Evolutionary conservation across 495 filamentous ascomycete species (phyloP).

Genomic region (Letharia lupina): DNA sequence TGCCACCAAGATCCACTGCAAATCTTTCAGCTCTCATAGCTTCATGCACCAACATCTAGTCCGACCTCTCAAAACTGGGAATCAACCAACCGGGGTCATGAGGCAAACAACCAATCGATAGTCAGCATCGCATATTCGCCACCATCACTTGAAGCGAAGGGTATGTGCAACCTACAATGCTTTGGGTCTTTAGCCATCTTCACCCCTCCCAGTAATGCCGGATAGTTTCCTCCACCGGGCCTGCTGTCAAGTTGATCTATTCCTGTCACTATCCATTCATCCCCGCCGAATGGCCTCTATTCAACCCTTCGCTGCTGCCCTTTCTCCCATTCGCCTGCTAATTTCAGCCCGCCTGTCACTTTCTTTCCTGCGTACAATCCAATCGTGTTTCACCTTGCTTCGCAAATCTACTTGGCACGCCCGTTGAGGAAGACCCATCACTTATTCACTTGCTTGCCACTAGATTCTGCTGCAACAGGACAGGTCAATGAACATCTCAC

Average conservation of each 20-base stretch:
- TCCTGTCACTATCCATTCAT: constrained; percentile 3
- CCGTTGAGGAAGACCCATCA: constrained; percentile 4
- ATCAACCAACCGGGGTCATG: background rate
- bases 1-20: constrained; percentile 2
- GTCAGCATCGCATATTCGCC: constrained; percentile 13
- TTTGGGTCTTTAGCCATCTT: background rate
- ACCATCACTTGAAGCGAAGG: constrained; percentile 17
- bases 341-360: constrained; percentile 19
- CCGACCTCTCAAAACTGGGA: background rate
- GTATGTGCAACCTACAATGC: constrained; percentile 3
- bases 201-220: constrained; percentile 9
- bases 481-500: constrained; percentile 7
- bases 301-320: constrained; percentile 3
- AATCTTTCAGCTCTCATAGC: constrained; percentile 11
- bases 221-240: constrained; percentile 12
- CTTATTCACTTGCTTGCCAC: constrained; percentile 15
- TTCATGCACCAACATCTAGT: constrained; percentile 7
- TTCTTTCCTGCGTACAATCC: background rate
- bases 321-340: constrained; percentile 20
- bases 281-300: background rate
- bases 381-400: constrained; percentile 10
- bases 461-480: background rate
- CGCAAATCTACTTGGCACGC: constrained; percentile 4
- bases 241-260: constrained; percentile 20
- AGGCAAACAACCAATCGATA: constrained; percentile 15